These are phyloP conservation scores for Anethum foeniculum DNA, from an alignment of 140 eudicot species.

Conservation along the genomic window DNA sequence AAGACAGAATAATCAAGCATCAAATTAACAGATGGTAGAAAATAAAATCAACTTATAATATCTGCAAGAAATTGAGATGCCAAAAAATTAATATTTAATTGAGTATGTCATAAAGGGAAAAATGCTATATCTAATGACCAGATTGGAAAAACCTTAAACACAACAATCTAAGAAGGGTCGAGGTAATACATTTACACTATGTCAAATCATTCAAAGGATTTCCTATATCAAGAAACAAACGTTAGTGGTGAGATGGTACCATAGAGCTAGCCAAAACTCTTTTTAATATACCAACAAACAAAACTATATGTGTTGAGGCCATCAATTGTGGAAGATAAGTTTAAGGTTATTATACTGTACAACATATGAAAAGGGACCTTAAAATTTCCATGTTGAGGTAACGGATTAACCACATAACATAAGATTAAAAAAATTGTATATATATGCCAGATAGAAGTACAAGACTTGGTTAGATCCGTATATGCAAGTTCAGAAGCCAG, in stretches of 20 bases:
- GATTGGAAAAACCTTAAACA: not conserved
- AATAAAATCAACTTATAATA: not conserved
- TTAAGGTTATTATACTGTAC: not conserved
- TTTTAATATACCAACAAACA: not conserved
- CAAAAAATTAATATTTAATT: not conserved
- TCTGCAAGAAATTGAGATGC: not conserved
- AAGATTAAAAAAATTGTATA: not conserved
- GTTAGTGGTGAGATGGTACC: not conserved
- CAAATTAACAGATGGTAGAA: not conserved
- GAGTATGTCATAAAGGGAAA: not conserved
- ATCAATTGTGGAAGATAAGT: not conserved
- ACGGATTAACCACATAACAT: not conserved
- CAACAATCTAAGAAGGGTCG: not conserved
- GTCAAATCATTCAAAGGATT: not conserved
- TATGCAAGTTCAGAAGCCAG: not conserved
- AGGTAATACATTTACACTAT: not conserved
- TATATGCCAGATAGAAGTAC: not conserved
- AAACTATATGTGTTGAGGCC: not conserved
- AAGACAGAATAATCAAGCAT: not conserved
- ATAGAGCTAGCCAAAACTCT: not conserved
- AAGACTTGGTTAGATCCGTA: not conserved
- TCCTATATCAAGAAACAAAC: not conserved
- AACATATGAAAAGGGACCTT: not conserved
- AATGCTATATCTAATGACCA: not conserved
- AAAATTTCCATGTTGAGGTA: not conserved